A percentile compares a stretch with the other conserved stretches of the same genome.
These are phyloP conservation scores for Parafenestella ontariensis DNA, from an alignment of 2,329 filamentous ascomycete species.

Conservation along the genomic window DNA sequence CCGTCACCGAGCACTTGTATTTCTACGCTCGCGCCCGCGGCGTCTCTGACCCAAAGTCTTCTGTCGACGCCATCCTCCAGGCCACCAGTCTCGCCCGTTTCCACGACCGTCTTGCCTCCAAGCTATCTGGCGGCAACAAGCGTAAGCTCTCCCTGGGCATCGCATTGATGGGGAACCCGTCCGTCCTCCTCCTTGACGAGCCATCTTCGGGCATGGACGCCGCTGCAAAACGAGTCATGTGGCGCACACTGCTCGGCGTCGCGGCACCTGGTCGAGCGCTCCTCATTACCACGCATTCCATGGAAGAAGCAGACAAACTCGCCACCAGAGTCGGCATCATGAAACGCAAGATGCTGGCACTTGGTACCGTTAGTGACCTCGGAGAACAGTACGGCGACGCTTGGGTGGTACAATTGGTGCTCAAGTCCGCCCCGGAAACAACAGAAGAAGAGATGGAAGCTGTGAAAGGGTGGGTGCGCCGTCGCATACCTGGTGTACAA, in stretches of 20 bases:
- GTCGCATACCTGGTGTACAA: constrained; percentile 67
- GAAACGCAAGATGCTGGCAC: constrained; percentile 82
- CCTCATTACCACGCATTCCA: constrained; percentile 88
- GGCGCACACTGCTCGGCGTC: constrained; percentile 79
- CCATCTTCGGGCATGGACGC: constrained; percentile 89
- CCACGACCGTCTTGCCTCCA: constrained; percentile 74
- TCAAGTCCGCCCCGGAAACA: constrained; percentile 76
- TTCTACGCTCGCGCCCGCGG: constrained; percentile 90
- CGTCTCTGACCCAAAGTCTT: constrained; percentile 75
- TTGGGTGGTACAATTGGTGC: constrained; percentile 82
- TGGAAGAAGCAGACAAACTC: constrained; percentile 93
- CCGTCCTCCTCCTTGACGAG: constrained; percentile 86
- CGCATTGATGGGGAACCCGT: constrained; percentile 89
- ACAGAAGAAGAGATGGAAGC: constrained; percentile 69
- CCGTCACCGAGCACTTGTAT: constrained; percentile 80
- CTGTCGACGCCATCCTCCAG: constrained; percentile 77
- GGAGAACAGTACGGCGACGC: constrained; percentile 78
- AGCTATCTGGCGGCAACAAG: constrained; percentile 89
- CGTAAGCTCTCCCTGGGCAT: constrained; percentile 90
- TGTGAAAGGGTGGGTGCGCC: constrained; percentile 71
- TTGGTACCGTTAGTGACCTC: constrained; percentile 77
- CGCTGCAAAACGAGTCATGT: constrained; percentile 90
- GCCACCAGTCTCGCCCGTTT: constrained; percentile 81
- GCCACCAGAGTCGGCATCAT: constrained; percentile 86
- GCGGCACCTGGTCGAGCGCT: constrained; percentile 76